A percentile compares a stretch with the other conserved stretches of the same genome.
These are phyloP conservation scores for Venturia aucupariae DNA, from an alignment of 2,329 filamentous ascomycete genomes.

Conservation along the genomic window DNA sequence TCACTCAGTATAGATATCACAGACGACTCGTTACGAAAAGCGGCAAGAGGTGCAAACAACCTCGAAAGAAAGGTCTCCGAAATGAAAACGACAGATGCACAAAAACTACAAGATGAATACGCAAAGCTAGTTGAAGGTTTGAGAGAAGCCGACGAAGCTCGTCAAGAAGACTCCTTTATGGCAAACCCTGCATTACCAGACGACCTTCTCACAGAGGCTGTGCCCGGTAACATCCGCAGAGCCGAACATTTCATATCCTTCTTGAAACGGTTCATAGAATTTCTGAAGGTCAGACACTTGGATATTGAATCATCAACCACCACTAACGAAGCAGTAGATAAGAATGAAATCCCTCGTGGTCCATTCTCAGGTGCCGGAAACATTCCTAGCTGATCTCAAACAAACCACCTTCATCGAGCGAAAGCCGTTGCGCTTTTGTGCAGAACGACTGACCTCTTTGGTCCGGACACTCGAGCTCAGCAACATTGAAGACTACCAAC, in stretches of 20 bases:
- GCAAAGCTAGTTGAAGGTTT: constrained; percentile 89
- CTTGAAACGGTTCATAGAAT: constrained; percentile 93
- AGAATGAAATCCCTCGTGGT: constrained; percentile 97
- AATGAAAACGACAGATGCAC: constrained; percentile 91
- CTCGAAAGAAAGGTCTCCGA: constrained; percentile 84
- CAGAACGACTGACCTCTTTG: constrained; percentile 86
- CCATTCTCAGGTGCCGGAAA: constrained; percentile 92
- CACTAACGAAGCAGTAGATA: constrained; percentile 45
- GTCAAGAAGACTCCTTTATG: constrained; percentile 95
- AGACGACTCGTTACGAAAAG: constrained; percentile 85
- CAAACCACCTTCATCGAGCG: constrained; percentile 97
- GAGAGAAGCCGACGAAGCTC: constrained; percentile 75
- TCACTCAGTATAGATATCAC: constrained; percentile 94
- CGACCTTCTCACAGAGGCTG: constrained; percentile 87
- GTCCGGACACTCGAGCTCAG: constrained; percentile 92
- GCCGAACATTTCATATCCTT: constrained; percentile 96
- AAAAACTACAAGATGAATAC: constrained; percentile 92
- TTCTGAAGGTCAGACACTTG: constrained; percentile 55
- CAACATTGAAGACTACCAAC: constrained; percentile 96
- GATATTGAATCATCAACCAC: background rate
- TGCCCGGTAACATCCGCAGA: constrained; percentile 90
- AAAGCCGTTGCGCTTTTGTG: constrained; percentile 89
- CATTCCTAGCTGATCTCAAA: constrained; percentile 84
- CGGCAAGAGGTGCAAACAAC: constrained; percentile 81
- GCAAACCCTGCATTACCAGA: constrained; percentile 89